A percentile compares a stretch with the other conserved stretches of the same genome.
Evolutionary conservation across 192 early-diverging fungal species (phyloP).

Genomic region (Coemansia sp.): DNA sequence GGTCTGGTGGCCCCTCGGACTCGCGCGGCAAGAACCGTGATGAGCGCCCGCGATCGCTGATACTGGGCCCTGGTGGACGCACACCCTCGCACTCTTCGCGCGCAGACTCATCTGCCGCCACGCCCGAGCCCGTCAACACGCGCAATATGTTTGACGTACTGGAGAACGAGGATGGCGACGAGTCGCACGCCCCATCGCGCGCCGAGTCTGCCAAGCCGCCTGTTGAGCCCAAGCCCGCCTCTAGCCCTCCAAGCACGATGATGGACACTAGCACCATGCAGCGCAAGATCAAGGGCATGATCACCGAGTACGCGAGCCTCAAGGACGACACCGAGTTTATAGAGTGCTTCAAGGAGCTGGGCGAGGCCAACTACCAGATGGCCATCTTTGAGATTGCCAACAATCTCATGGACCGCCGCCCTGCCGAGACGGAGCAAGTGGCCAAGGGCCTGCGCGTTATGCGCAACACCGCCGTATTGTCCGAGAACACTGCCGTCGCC

Average conservation of each 20-base stretch:
- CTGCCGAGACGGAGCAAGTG: conserved; percentile 56
- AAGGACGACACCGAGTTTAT: conserved; percentile 61
- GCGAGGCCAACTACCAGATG: conserved; percentile 55
- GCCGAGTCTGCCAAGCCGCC: conserved; percentile 30
- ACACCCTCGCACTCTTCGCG: conserved; percentile 43
- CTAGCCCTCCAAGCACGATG: conserved; percentile 10
- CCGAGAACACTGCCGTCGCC: conserved; percentile 51
- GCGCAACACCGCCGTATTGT: conserved; percentile 40
- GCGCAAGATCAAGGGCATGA: conserved; percentile 55
- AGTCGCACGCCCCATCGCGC: conserved; percentile 34
- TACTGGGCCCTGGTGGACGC: conserved; percentile 38
- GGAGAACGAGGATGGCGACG: conserved; percentile 42
- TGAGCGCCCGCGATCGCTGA: conserved; percentile 18
- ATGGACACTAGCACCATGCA: conserved; percentile 53
- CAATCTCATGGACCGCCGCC: conserved; percentile 61
- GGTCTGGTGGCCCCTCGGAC: conserved; percentile 30
- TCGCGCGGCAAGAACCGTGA: conserved; percentile 43
- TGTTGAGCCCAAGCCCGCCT: not conserved
- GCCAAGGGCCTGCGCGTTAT: conserved; percentile 54
- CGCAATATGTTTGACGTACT: conserved; percentile 51
- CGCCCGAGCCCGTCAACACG: conserved; percentile 49
- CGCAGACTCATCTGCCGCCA: conserved; percentile 47
- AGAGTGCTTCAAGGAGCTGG: conserved; percentile 68
- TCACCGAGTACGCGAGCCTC: conserved; percentile 62
- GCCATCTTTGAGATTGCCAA: conserved; percentile 60